Conservation (phyloP, 352 stramenopile species). For the Lagenidium giganteum region DNA sequence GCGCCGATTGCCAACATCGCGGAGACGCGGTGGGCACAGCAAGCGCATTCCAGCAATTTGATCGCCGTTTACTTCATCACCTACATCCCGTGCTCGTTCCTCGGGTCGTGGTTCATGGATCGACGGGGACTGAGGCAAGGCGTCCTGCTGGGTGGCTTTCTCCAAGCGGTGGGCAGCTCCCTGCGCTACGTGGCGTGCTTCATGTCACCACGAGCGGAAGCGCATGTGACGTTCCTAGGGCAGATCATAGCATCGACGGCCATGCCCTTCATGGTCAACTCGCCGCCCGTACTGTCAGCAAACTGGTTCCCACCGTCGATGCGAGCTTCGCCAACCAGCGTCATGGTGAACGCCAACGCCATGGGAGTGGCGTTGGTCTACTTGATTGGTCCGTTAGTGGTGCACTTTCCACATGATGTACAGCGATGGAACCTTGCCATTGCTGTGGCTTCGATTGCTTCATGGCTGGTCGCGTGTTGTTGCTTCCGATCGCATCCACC, state of each 20-base stretch:
- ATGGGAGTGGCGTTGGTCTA: slow-evolving; percentile 57
- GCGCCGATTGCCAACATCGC: slow-evolving; percentile 54
- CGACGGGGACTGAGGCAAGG: slow-evolving; percentile 50
- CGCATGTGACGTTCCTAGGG: slow-evolving; percentile 31
- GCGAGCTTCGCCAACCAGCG: slow-evolving; percentile 47
- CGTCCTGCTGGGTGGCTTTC: slow-evolving; percentile 41
- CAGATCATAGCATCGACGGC: slow-evolving; percentile 48
- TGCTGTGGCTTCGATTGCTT: slow-evolving; percentile 12
- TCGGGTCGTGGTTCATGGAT: slow-evolving; percentile 74
- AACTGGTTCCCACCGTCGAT: slow-evolving; percentile 62
- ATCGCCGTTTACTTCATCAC: slow-evolving; percentile 68
- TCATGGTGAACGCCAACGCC: slow-evolving; percentile 61
- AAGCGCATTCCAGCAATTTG: slow-evolving; percentile 50
- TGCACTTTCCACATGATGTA: slow-evolving; percentile 20
- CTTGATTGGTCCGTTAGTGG: slow-evolving; percentile 30
- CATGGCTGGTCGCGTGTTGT: slow-evolving; percentile 11
- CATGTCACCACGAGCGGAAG: slow-evolving; percentile 15
- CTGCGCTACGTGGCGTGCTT: slow-evolving; percentile 34
- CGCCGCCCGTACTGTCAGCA: slow-evolving; percentile 48
- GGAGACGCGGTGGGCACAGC: slow-evolving; percentile 39
- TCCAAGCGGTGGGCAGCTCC: slow-evolving; percentile 37
- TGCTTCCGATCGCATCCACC: slow-evolving; percentile 34
- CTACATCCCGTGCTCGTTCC: slow-evolving; percentile 65
- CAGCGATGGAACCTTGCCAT: slow-evolving; percentile 31
- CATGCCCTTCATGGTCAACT: slow-evolving; percentile 77